Evolutionary conservation across 257 asterid genomes (phyloP), one percentile per base, ranked within the genome.

Genomic region (Nicotiana noctiflora): DNA sequence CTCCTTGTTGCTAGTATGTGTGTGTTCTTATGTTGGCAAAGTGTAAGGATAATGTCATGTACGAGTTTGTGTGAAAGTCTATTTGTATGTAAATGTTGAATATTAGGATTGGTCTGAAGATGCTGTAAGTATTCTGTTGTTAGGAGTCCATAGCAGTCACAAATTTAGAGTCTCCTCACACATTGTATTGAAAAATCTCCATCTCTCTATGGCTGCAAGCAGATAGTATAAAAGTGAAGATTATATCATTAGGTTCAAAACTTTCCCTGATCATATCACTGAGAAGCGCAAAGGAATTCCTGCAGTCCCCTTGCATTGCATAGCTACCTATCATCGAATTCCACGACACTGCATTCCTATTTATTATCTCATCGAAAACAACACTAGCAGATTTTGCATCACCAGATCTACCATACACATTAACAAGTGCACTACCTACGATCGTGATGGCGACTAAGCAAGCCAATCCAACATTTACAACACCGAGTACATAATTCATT

Each of bases 311-410:
- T 51, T 89, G 89, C 52, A 82, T 85, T 78, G 91, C 91, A 53
- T 90, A 89, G 0, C 95, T 90, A 53, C 88, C 88, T 10, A 89
- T 88, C 89, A 92, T 86, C n/a, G 95, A 88, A 64, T 80, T 86
- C 97, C 97, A 90, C 0, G 92, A 85, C 13, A 80, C 89, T 4
- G 79, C 15, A 49, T 83, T 90, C 89, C 88, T 92, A 80, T 83
- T 84, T 1, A 80, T 80, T 87, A 92, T 86, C 61, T 83, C 88
- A 83, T 87, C 84, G 65, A 92, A 89, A 66, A 89, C 87, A 49
- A 76, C 59, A 1, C 89, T 89, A 25, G 95, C 90, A 15, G 87
- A 87, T 32, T 74, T 67, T 34, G 89, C 85, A 81, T 90, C 91
- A 1, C 93, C 95, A 34, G 91, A 92, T 83, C 90, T 91, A 8